Base-by-base conservation (phyloP, 768 basidiomycete species). In the Rickenella mellea region DNA sequence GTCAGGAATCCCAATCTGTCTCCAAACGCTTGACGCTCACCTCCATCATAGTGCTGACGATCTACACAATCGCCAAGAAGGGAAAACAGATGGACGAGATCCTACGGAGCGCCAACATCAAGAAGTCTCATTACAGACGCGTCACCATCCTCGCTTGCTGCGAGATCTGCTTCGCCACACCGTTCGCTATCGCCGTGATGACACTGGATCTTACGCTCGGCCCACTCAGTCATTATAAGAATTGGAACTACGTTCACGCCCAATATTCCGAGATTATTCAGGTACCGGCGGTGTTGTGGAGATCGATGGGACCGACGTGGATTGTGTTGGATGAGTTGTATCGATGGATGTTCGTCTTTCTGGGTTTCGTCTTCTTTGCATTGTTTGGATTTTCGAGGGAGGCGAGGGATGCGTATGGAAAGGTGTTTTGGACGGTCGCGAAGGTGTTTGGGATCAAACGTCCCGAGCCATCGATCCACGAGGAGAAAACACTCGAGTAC, bases 121-220 rank as follows among this genome's bases (percentile, higher is more conserved):
- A 65, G 48, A 57, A 85, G 20, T 72, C 59, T 48, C 68, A 70
- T 30, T 78, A 78, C 53, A 41, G 76, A 43, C 73, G 77, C 20
- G 68, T 80, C 15, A 78, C 78, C 76, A 54, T 61, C 27, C 64
- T 79, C 33, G 72, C 76, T 0, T 51, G 55, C 29, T 55, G 62
- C 8, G 74, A 78, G 32, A 57, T 75, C 43, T 5, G 71, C 7
- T 65, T 64, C 55, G 72, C 68, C 40, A 51, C 75, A 44, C 70
- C 73, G 6, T 47, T 79, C 39, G 15, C 45, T 44, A 50, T 63
- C 17, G 70, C 56, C 39, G 58, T 53, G 27, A 46, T 69, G 36
- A 69, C 60, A 43, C 51, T 67, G 44, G 66, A 71, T 50, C 50
- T 50, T 27, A 39, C 33, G 6, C 46, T 30, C 6, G 47, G 49